Evolutionary conservation across 179 eudicot genomes (phyloP).

Genomic region (Spergularia azorica): DNA sequence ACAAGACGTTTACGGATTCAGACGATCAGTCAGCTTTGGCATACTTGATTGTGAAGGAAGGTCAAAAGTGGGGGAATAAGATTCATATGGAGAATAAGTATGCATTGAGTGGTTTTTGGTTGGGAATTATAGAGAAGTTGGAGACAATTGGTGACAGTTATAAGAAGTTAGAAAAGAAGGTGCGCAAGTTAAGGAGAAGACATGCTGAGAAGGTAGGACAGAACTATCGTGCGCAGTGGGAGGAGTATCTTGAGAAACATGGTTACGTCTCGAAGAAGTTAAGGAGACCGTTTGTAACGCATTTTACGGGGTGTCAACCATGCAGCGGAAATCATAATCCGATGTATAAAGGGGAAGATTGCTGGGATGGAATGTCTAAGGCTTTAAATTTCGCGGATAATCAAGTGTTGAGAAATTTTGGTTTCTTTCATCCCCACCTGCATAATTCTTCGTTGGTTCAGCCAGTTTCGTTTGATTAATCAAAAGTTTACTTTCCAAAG

Average conservation of each 20-base stretch:
- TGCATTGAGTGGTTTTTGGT: slow-evolving; percentile 49
- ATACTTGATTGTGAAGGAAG: slow-evolving; percentile 36
- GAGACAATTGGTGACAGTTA: slow-evolving; percentile 28
- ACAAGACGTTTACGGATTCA: slow-evolving; percentile 43
- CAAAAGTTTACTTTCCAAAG: neutral
- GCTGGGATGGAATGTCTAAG: slow-evolving; percentile 51
- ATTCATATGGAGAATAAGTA: slow-evolving; percentile 40
- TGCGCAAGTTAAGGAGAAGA: slow-evolving; percentile 31
- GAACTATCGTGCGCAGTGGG: slow-evolving; percentile 32
- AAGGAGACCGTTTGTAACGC: slow-evolving; percentile 48
- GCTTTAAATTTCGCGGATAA: slow-evolving; percentile 74
- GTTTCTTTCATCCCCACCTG: slow-evolving; percentile 50
- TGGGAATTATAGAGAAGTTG: slow-evolving; percentile 30
- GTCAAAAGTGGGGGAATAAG: slow-evolving; percentile 40
- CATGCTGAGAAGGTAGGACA: slow-evolving; percentile 40
- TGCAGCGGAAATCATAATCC: slow-evolving; percentile 64
- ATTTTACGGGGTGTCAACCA: slow-evolving; percentile 73
- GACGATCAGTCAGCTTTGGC: slow-evolving; percentile 56
- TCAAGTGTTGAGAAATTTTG: slow-evolving; percentile 65
- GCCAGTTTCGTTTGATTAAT: slow-evolving; percentile 41
- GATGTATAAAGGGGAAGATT: slow-evolving; percentile 35
- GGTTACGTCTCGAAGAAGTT: neutral
- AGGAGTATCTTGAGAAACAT: slow-evolving; percentile 9
- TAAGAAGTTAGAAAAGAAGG: slow-evolving; percentile 21
- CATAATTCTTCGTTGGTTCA: slow-evolving; percentile 33